phyloP scores from a whole-genome alignment of 163 green algal species.

The Picocystis sp. region DNA sequence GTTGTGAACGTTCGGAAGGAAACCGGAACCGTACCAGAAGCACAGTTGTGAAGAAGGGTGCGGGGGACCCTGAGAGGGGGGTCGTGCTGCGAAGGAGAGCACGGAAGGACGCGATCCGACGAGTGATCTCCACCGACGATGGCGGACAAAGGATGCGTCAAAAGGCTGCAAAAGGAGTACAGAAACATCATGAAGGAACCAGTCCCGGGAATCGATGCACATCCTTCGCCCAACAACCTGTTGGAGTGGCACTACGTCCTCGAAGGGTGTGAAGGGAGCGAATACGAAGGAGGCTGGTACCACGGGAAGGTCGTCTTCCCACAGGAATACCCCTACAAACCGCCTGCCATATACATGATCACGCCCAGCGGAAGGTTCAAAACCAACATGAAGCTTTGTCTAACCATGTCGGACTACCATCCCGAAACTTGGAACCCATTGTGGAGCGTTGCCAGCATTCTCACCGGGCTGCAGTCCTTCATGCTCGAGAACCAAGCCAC shows the following conservation, averaged over 20 bases:
- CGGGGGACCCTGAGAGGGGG: too few species aligned
- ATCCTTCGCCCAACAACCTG: slow-evolving; percentile 34
- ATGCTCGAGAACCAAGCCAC: slow-evolving; percentile 58
- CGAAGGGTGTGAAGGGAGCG: slow-evolving; percentile 26
- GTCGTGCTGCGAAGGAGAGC: too few species aligned
- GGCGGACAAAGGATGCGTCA: slow-evolving; percentile 24
- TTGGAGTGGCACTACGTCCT: slow-evolving; percentile 40
- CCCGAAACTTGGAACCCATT: slow-evolving; percentile 68
- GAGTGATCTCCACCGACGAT: slow-evolving; percentile 3
- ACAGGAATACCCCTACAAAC: slow-evolving; percentile 58
- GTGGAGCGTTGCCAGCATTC: slow-evolving; percentile 60
- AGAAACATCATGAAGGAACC: slow-evolving; percentile 23
- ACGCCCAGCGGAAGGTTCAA: slow-evolving; percentile 83
- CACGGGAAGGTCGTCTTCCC: slow-evolving; percentile 50
- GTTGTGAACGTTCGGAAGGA: too few species aligned
- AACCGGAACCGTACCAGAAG: too few species aligned
- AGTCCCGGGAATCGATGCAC: slow-evolving; percentile 27
- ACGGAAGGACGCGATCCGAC: too few species aligned
- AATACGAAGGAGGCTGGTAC: slow-evolving; percentile 42
- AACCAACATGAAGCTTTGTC: slow-evolving; percentile 57
- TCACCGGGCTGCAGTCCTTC: slow-evolving; percentile 75
- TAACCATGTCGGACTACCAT: slow-evolving; percentile 69
- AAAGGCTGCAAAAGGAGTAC: slow-evolving; percentile 40
- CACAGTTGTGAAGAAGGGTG: too few species aligned
- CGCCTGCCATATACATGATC: slow-evolving; percentile 66